Conservation (phyloP, 305 asterid genomes). For the Vinca major region DNA sequence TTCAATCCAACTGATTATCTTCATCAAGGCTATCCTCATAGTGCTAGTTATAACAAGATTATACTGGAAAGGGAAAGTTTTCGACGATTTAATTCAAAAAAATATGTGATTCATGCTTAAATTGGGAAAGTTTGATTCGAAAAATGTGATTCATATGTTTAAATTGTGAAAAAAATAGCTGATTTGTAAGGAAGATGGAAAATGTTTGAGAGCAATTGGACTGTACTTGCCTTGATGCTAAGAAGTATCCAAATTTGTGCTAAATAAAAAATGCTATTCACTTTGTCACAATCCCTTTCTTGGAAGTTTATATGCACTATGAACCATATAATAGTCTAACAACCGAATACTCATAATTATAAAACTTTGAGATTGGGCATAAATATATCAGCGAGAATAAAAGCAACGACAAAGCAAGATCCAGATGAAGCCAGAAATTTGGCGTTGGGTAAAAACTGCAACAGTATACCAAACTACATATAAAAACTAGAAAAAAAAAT, state of each 20-base stretch:
- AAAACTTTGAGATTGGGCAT: background rate
- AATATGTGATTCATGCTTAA: background rate
- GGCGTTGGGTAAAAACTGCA: no score
- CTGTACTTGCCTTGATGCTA: background rate
- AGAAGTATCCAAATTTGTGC: background rate
- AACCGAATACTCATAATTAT: background rate
- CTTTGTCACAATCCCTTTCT: background rate
- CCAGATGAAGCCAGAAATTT: no score
- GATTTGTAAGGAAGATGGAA: no score
- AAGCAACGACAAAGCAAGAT: no score
- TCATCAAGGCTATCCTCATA: slow-evolving; percentile 41
- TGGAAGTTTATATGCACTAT: background rate
- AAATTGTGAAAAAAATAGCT: no score
- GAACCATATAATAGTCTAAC: background rate
- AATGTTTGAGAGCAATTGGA: no score
- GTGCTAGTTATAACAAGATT: slow-evolving; percentile 3
- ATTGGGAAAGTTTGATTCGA: no score
- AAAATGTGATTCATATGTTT: background rate
- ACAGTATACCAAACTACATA: no score
- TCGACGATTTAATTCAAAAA: background rate
- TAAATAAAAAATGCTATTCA: background rate
- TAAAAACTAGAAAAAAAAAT: no score
- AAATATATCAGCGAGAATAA: no score
- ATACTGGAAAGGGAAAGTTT: background rate
- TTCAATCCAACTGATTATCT: slow-evolving; percentile 52